Conservation (phyloP, 2,329 filamentous ascomycete species). For the Amauroascus verrucosus region DNA sequence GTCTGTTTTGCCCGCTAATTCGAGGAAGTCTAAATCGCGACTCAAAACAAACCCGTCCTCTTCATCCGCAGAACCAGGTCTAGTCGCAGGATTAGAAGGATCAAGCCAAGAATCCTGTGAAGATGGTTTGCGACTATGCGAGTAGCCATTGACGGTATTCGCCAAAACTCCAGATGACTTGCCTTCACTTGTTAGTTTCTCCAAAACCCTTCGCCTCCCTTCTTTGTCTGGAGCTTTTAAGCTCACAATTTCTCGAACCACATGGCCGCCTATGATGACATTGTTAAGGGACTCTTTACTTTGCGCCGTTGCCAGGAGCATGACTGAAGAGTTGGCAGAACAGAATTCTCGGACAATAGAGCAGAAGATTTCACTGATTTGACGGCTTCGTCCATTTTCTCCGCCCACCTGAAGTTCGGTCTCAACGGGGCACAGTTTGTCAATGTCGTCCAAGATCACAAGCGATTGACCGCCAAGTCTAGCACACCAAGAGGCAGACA, state of each 20-base stretch:
- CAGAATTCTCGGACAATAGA: constrained; percentile 78
- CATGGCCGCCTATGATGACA: constrained; percentile 79
- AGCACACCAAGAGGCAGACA: constrained; percentile 82
- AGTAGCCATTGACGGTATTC: constrained; percentile 25
- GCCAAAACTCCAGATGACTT: constrained; percentile 31
- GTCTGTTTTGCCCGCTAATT: constrained; percentile 86
- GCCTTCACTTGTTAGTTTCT: constrained; percentile 56
- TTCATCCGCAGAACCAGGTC: constrained; percentile 34
- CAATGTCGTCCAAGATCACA: constrained; percentile 84
- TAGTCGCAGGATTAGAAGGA: constrained; percentile 50
- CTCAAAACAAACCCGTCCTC: constrained; percentile 61
- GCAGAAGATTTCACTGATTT: constrained; percentile 81
- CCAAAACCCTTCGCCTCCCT: constrained; percentile 69
- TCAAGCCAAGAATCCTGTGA: constrained; percentile 65
- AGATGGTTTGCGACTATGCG: constrained; percentile 27
- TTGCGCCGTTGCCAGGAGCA: constrained; percentile 81
- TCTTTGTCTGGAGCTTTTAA: constrained; percentile 91
- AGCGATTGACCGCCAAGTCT: constrained; percentile 72
- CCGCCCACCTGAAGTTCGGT: constrained; percentile 89
- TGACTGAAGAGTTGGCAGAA: constrained; percentile 65
- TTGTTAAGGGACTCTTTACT: constrained; percentile 88
- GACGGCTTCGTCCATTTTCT: constrained; percentile 83
- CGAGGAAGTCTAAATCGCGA: constrained; percentile 73
- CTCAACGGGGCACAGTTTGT: constrained; percentile 84
- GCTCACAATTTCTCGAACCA: constrained; percentile 81